phyloP scores from a whole-genome alignment of 202 grass and related monocot species.

The Schoenoplectus triqueter region DNA sequence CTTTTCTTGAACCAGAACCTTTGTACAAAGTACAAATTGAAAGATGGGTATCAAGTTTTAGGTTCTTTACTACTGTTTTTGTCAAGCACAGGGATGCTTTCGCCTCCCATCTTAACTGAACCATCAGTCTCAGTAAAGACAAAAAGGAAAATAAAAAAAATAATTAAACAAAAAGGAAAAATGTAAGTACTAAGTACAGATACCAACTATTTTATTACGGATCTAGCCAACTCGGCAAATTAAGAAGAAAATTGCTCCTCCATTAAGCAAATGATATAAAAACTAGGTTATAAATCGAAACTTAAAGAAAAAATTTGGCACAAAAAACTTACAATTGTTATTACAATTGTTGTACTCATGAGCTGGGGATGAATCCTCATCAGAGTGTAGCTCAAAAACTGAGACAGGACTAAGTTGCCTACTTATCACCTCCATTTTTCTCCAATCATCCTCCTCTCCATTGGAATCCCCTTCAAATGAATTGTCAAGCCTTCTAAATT shows the following conservation, averaged over 20 bases:
- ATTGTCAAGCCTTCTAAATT: constrained; percentile 42
- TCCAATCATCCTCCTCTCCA: constrained; percentile 20
- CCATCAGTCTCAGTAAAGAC: background rate
- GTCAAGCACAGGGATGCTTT: background rate
- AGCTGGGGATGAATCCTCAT: constrained; percentile 47
- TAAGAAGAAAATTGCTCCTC: background rate
- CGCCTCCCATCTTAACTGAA: background rate
- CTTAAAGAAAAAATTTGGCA: background rate
- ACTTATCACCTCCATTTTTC: constrained; percentile 48
- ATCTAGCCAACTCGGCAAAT: background rate
- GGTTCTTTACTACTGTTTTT: background rate
- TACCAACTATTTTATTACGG: background rate
- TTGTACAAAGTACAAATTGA: background rate
- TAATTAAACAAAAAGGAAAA: background rate
- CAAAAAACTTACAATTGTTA: constrained; percentile 47
- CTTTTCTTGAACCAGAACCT: background rate
- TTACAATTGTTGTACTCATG: constrained; percentile 45
- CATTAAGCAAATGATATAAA: background rate
- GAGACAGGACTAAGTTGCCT: constrained; percentile 90
- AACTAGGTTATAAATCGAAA: background rate
- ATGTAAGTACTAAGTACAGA: background rate
- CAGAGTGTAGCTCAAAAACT: constrained; percentile 69
- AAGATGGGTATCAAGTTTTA: constrained; percentile 13
- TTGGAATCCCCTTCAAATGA: constrained; percentile 19
- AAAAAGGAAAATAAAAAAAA: background rate